Evolutionary conservation across 805 yeast species (phyloP).

Genomic region (Pichia kluyveri): DNA sequence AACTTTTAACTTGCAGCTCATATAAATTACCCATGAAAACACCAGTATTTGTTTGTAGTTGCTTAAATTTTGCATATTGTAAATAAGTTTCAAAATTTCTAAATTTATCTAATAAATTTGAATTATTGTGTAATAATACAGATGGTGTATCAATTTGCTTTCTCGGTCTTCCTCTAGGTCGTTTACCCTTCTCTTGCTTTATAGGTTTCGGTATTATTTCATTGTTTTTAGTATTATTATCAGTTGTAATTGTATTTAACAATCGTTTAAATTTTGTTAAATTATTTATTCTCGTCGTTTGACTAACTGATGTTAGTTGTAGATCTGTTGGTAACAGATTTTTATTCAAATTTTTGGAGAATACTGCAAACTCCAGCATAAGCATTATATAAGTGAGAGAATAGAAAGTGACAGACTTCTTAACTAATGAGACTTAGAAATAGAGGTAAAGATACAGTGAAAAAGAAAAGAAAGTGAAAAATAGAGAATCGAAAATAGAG

Average conservation of each 20-base stretch:
- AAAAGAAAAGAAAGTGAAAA: background rate
- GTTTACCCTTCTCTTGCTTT: background rate
- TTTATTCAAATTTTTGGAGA: background rate
- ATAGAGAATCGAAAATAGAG: no score
- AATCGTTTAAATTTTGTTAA: background rate
- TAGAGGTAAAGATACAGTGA: background rate
- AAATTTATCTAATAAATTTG: conserved; percentile 1
- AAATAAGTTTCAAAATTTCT: conserved; percentile 24
- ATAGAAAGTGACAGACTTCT: no score
- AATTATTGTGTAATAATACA: background rate
- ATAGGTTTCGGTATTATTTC: background rate
- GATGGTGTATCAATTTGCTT: background rate
- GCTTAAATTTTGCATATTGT: conserved; percentile 24
- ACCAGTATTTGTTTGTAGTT: conserved; percentile 35
- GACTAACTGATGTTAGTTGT: background rate
- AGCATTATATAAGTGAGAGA: background rate
- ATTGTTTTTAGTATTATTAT: background rate
- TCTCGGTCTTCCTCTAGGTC: conserved; percentile 9
- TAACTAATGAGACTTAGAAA: no score
- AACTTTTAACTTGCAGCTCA: conserved; percentile 36
- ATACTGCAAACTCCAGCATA: background rate
- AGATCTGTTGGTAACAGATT: background rate
- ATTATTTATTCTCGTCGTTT: background rate
- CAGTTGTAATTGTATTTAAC: background rate
- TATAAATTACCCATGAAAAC: conserved; percentile 49